Base-by-base conservation (phyloP, 2,329 filamentous ascomycete genomes). In the Aspergillus tamarii region DNA sequence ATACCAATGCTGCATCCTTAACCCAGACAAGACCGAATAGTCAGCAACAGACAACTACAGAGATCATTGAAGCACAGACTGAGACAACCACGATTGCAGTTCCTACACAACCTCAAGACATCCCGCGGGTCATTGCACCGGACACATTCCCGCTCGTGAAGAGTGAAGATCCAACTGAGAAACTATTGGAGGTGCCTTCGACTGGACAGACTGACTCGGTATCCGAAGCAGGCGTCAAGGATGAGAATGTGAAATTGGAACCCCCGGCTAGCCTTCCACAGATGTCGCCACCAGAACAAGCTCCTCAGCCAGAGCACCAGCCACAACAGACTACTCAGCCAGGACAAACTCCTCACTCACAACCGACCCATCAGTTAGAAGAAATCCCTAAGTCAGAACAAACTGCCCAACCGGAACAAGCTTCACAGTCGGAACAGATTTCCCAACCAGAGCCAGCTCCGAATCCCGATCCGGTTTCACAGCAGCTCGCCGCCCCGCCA, bases 81-180 rank as follows among this genome's bases (percentile, higher is more conserved):
- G 60, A 45, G 28, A 59, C 36, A 26, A 34, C 48, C 12, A 21
- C n/a, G 8, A 11, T 3, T n/a, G 28, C 28, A 21, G 48, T 48
- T 21, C 26, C 53, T 11, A 32, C 50, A 28, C 63, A 60, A 26
- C 48, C 48, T 54, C 64, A 67, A 45, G 56, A 61, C 39, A 36
- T 28, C 23, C 34, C 34, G 6, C 62, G 61, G 26, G 19, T 50
- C 45, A 19, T 32, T 4, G 54, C n/a, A 8, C 32, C 57, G 11
- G 55, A 45, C 10, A 21, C 57, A 19, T 30, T 41, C 3, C 34
- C 55, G 21, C 23, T 34, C 12, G 48, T 23, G 11, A 50, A 59
- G 65, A 69, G 34, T 67, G 66, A 62, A 67, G 69, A 64, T 65
- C 67, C 8, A 30, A 55, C 64, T 50, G 61, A 61, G 23, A 53